These are phyloP conservation scores for Psidium guajava DNA, from an alignment of 345 rosid genomes.

Conservation along the genomic window DNA sequence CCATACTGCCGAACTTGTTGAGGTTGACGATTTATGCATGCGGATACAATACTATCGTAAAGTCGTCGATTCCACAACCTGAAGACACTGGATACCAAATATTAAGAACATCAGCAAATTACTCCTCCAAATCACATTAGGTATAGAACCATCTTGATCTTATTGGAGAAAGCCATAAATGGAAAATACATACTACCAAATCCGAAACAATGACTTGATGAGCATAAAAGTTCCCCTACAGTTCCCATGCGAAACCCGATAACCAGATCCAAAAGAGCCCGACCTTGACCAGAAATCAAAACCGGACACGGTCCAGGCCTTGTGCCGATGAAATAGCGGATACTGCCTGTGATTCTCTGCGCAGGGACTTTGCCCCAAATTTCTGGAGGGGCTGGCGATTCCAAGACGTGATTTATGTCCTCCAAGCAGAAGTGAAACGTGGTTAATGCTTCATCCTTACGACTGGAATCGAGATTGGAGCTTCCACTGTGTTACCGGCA, in stretches of 20 bases:
- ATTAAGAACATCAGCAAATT: neutral
- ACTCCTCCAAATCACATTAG: neutral
- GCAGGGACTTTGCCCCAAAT: constrained; percentile 27
- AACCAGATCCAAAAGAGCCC: constrained; percentile 52
- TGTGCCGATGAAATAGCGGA: constrained; percentile 84
- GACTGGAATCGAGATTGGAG: neutral
- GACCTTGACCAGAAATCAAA: constrained; percentile 45
- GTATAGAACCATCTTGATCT: neutral
- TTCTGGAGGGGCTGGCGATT: constrained; percentile 49
- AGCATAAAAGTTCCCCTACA: neutral
- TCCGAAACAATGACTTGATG: constrained; percentile 33
- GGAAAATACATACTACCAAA: neutral
- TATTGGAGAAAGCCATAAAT: neutral
- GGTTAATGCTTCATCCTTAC: neutral
- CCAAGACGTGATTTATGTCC: constrained; percentile 44
- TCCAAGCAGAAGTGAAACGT: constrained; percentile 11
- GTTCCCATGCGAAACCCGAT: constrained; percentile 62
- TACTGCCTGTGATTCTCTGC: constrained; percentile 57
- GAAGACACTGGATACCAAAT: neutral
- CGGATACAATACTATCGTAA: neutral
- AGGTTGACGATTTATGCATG: neutral
- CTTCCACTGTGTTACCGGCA: neutral
- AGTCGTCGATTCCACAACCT: neutral
- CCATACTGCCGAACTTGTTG: neutral
- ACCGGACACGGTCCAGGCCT: constrained; percentile 78